These are phyloP conservation scores for Adansonia rubrostipa DNA, from an alignment of 441 rosid genomes.

Conservation along the genomic window DNA sequence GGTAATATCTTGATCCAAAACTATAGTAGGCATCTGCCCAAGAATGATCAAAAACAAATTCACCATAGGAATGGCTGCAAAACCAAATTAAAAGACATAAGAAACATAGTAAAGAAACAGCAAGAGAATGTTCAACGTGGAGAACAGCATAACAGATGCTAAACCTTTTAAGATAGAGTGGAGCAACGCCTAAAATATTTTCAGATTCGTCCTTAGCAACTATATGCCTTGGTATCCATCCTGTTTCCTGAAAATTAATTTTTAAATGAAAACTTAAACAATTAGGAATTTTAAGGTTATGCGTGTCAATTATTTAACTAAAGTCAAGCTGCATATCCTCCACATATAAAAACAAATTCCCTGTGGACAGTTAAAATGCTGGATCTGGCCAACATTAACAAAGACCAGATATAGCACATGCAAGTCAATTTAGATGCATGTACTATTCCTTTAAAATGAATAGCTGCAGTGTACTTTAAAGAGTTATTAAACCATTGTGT, in stretches of 20 bases:
- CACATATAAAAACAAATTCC: neutral
- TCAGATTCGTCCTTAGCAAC: constrained; percentile 77
- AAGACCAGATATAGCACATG: neutral
- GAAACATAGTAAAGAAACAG: constrained; percentile 23
- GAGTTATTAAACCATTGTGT: neutral
- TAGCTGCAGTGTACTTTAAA: neutral
- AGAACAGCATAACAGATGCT: constrained; percentile 33
- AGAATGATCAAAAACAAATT: constrained; percentile 93
- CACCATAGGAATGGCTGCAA: constrained; percentile 92
- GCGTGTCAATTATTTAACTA: neutral
- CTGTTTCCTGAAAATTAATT: constrained; percentile 69
- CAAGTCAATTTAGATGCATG: neutral
- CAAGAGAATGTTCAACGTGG: constrained; percentile 25
- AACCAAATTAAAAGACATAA: constrained; percentile 36
- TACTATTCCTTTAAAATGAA: neutral
- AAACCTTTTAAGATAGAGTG: constrained; percentile 95
- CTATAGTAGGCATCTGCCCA: constrained; percentile 98
- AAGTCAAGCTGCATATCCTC: neutral
- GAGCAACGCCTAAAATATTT: constrained; percentile 78
- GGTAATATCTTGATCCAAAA: constrained; percentile 86
- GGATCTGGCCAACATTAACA: neutral
- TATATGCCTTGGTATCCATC: constrained; percentile 86
- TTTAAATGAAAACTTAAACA: constrained; percentile 4
- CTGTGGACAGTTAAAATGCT: neutral
- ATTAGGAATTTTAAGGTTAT: neutral